Evolutionary conservation across 768 basidiomycete genomes (phyloP).

Genomic region (Lentinus tigrinus): DNA sequence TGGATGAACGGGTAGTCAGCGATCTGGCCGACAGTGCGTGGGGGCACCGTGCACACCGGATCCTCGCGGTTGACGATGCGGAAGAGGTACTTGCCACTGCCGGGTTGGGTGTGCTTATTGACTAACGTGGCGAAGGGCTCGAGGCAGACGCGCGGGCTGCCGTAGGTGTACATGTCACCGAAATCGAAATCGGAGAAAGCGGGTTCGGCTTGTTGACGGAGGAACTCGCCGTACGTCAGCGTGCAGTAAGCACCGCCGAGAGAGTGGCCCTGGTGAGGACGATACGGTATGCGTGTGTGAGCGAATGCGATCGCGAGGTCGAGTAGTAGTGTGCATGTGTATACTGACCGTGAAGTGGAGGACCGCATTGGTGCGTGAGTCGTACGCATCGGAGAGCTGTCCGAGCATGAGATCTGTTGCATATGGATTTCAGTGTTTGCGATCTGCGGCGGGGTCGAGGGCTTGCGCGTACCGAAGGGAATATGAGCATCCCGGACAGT

Average conservation of each 20-base stretch:
- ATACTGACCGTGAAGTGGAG: slow-evolving; percentile 9
- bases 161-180: slow-evolving; percentile 7
- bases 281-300: too few species aligned
- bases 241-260: slow-evolving; percentile 6
- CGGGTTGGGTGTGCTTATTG: neutral
- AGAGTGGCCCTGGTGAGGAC: slow-evolving; percentile 4
- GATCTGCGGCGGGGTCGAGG: neutral
- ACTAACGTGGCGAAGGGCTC: slow-evolving; percentile 1
- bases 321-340: neutral
- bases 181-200: neutral
- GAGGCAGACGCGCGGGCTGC: neutral
- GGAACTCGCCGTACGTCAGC: slow-evolving; percentile 10
- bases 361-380: neutral
- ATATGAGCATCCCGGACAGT: neutral
- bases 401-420: neutral
- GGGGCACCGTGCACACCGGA: slow-evolving; percentile 4
- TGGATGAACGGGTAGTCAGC: slow-evolving; percentile 5
- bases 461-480: neutral
- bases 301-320: too few species aligned
- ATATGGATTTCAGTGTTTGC: neutral
- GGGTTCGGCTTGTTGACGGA: neutral
- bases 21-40: neutral
- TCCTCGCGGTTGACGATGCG: slow-evolving; percentile 12
- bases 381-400: neutral
- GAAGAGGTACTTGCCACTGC: slow-evolving; percentile 4